phyloP scores from a whole-genome alignment of 805 yeast species.

The Lachancea meyersii region DNA sequence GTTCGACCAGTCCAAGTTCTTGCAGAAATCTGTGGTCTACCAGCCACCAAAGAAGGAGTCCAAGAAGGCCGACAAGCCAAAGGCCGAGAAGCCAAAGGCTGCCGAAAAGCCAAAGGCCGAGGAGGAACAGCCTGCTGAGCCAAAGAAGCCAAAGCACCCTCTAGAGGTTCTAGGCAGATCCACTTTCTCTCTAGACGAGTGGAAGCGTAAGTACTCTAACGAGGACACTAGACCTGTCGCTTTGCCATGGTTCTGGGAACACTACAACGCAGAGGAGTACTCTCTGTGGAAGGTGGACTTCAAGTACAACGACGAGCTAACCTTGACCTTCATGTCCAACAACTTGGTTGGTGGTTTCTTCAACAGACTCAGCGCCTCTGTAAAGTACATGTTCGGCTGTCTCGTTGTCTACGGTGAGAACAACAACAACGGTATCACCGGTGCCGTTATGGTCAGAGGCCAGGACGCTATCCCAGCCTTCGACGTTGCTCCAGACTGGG shows the following conservation, averaged over 20 bases:
- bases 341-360: conserved; percentile 96
- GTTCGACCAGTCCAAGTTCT: conserved; percentile 48
- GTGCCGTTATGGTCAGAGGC: conserved; percentile 92
- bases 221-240: conserved; percentile 90
- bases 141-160: conserved; percentile 85
- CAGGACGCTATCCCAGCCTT: conserved; percentile 84
- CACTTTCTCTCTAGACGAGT: conserved; percentile 63
- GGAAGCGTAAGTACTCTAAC: conserved; percentile 94
- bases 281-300: conserved; percentile 88
- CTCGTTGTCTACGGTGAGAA: conserved; percentile 93
- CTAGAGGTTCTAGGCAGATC: conserved; percentile 73
- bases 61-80: conserved; percentile 31
- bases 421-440: conserved; percentile 93
- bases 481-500: conserved; percentile 99
- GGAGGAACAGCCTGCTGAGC: conserved; percentile 24
- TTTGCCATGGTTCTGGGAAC: conserved; percentile 95
- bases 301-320: conserved; percentile 95
- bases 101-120: conserved; percentile 34
- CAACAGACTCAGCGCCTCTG: conserved; percentile 82
- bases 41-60: conserved; percentile 71
- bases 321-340: conserved; percentile 94
- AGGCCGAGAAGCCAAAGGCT: conserved; percentile 11
- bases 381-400: conserved; percentile 86
- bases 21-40: conserved; percentile 50
- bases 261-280: conserved; percentile 86